A percentile compares a stretch with the other conserved stretches of the same genome.
Conservation (phyloP, 495 filamentous ascomycete species). For the Emericellopsis terricola region DNA sequence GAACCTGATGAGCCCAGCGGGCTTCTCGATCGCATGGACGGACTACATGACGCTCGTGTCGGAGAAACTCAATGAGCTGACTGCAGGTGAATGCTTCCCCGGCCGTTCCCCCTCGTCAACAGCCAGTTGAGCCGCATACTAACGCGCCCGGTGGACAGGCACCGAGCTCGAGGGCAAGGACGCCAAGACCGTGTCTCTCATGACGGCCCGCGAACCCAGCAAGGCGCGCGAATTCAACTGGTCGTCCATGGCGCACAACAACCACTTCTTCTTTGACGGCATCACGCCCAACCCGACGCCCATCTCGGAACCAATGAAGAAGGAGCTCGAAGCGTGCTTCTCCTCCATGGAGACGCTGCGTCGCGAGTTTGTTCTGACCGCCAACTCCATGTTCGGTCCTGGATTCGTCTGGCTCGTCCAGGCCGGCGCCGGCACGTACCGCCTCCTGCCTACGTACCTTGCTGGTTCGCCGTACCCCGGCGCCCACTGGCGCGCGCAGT, state of each 20-base stretch:
- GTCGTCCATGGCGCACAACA: conserved; percentile 91
- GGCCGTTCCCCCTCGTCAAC: background rate
- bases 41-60: conserved; percentile 61
- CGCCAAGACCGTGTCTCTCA: conserved; percentile 49
- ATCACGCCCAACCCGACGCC: conserved; percentile 21
- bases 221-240: conserved; percentile 78
- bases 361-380: conserved; percentile 61
- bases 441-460: conserved; percentile 76
- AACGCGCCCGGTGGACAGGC: conserved; percentile 14
- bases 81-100: conserved; percentile 43
- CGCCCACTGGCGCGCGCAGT: conserved; percentile 67
- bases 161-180: conserved; percentile 38
- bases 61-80: conserved; percentile 55
- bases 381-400: conserved; percentile 84
- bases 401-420: conserved; percentile 91
- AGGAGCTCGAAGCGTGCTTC: conserved; percentile 43
- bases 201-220: conserved; percentile 58
- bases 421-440: conserved; percentile 26
- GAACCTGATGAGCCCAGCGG: conserved; percentile 44
- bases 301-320: conserved; percentile 13
- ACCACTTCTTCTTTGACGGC: conserved; percentile 78
- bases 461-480: conserved; percentile 77
- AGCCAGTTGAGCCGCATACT: background rate
- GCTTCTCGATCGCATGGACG: conserved; percentile 60
- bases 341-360: conserved; percentile 66